phyloP scores from a whole-genome alignment of 768 basidiomycete genomes.

The Hirschioporus abietinus region DNA sequence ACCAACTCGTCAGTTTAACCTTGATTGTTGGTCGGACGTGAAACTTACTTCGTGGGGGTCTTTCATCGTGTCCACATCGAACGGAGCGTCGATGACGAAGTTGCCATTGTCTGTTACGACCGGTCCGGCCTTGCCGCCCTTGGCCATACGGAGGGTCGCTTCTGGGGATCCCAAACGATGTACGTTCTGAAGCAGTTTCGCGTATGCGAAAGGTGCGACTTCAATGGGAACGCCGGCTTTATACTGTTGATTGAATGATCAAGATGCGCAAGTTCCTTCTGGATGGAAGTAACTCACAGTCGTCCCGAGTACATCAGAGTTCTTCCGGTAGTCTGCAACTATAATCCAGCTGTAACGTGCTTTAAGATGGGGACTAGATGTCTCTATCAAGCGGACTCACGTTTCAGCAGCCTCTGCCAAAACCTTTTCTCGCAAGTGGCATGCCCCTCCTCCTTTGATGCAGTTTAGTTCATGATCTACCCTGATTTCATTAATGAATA shows the following conservation, averaged over 20 bases:
- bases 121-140: conserved; percentile 86
- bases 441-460: conserved; percentile 97
- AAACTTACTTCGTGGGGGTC: conserved; percentile 54
- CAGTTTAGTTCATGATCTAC: conserved; percentile 84
- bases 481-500: conserved; percentile 33
- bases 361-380: conserved; percentile 5
- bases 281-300: conserved; percentile 48
- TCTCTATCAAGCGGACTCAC: conserved; percentile 32
- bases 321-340: conserved; percentile 96
- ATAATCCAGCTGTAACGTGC: conserved; percentile 60
- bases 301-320: conserved; percentile 74
- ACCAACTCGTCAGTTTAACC: background rate
- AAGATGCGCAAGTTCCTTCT: conserved; percentile 8
- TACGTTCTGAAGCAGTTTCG: conserved; percentile 73
- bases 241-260: conserved; percentile 45
- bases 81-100: conserved; percentile 96
- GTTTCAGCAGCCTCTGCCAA: conserved; percentile 92
- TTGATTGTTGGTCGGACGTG: background rate
- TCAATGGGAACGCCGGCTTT: conserved; percentile 90
- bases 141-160: conserved; percentile 88
- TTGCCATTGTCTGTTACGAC: conserved; percentile 97
- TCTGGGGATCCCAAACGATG: conserved; percentile 59
- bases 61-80: conserved; percentile 60
- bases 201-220: conserved; percentile 95
- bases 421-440: conserved; percentile 95